Conservation (phyloP, 2,329 filamentous ascomycete genomes). For the Acephala macrosclerotiorum region DNA sequence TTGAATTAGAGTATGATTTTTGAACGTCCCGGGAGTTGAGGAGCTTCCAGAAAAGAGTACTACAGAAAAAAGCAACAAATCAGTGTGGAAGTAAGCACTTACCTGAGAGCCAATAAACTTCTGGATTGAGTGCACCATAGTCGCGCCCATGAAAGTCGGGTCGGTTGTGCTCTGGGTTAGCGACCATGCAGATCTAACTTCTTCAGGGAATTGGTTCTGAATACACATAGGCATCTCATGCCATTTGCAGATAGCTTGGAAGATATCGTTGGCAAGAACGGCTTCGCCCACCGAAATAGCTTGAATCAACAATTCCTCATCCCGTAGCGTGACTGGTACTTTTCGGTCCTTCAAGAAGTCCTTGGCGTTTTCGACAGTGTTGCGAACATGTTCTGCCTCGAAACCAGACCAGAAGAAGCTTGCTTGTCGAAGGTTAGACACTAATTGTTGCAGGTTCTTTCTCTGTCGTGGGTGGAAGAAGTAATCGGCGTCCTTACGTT, state of each 20-base stretch:
- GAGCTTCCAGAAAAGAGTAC: too few relatives aligned
- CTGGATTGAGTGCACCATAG: conserved; percentile 60
- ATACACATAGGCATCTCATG: conserved; percentile 84
- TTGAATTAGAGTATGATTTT: too few relatives aligned
- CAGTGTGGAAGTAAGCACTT: too few relatives aligned
- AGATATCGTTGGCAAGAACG: conserved; percentile 67
- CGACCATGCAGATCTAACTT: conserved; percentile 70
- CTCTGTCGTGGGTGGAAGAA: conserved; percentile 83
- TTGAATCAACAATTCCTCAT: conserved; percentile 65
- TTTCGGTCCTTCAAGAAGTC: conserved; percentile 71
- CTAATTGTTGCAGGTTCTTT: conserved; percentile 70
- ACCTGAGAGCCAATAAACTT: conserved; percentile 53
- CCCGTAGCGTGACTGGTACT: conserved; percentile 64
- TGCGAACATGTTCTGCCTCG: conserved; percentile 65
- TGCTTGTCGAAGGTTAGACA: conserved; percentile 81
- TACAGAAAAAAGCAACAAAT: too few relatives aligned
- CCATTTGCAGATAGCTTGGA: conserved; percentile 70
- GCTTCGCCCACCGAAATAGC: conserved; percentile 71
- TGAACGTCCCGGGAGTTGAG: too few relatives aligned
- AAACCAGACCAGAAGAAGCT: conserved; percentile 87
- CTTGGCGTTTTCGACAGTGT: conserved; percentile 69
- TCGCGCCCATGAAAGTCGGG: conserved; percentile 62
- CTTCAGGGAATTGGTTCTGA: conserved; percentile 65
- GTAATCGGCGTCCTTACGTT: conserved; percentile 84
- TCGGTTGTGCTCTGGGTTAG: conserved; percentile 57